phyloP scores from a whole-genome alignment of 345 rosid species.

The Mangifera indica region DNA sequence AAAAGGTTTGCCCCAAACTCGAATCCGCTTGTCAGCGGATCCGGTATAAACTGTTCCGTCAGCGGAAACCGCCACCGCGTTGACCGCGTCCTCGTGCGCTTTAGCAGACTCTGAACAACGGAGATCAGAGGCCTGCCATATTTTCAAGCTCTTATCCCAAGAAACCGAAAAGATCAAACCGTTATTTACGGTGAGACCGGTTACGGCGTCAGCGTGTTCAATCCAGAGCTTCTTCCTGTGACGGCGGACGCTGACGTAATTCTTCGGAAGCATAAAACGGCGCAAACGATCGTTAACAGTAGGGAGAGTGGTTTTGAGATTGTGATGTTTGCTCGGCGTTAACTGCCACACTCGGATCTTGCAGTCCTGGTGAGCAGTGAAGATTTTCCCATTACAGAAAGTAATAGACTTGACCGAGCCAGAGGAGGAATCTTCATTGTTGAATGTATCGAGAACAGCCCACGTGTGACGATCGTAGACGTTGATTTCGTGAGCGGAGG shows the following conservation, averaged over 20 bases:
- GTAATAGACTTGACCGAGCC: slow-evolving; percentile 69
- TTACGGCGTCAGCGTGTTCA: slow-evolving; percentile 89
- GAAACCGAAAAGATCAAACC: slow-evolving; percentile 78
- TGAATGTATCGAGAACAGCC: slow-evolving; percentile 46
- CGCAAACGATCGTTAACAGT: slow-evolving; percentile 74
- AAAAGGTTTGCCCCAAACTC: slow-evolving; percentile 65
- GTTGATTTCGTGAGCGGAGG: slow-evolving; percentile 59
- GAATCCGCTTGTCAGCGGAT: slow-evolving; percentile 77
- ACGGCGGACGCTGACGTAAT: slow-evolving; percentile 79
- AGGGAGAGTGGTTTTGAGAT: slow-evolving; percentile 56
- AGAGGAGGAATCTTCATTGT: slow-evolving; percentile 45
- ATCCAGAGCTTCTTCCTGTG: slow-evolving; percentile 74
- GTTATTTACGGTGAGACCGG: slow-evolving; percentile 56
- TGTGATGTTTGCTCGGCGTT: slow-evolving; percentile 42
- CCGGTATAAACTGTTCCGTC: slow-evolving; percentile 83
- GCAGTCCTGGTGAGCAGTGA: slow-evolving; percentile 84
- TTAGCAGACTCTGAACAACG: slow-evolving; percentile 70
- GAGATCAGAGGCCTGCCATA: slow-evolving; percentile 68
- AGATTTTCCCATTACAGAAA: slow-evolving; percentile 55
- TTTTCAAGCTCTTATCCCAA: slow-evolving; percentile 81
- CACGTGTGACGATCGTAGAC: slow-evolving; percentile 57
- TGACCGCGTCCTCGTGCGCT: slow-evolving; percentile 86
- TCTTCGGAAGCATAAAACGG: slow-evolving; percentile 69
- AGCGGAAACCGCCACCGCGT: slow-evolving; percentile 63
- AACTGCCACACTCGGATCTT: slow-evolving; percentile 84